Evolutionary conservation across 1,284 basidiomycete genomes (phyloP).

Genomic region (Apiotrichum mycotoxinovorans): DNA sequence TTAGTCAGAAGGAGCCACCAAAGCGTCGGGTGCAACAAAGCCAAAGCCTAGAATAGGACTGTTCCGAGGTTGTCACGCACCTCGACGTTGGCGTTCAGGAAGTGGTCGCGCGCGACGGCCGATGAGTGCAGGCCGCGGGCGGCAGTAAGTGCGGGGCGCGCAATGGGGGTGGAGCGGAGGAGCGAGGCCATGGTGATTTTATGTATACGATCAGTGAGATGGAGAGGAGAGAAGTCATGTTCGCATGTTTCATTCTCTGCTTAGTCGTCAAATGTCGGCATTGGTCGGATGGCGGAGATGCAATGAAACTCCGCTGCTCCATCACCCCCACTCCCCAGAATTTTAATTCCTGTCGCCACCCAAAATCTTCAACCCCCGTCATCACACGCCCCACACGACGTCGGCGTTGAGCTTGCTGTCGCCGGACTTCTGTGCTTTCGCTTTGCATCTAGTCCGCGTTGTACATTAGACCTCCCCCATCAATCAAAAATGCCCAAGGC

Average conservation of each 20-base stretch:
- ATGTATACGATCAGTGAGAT: not conserved
- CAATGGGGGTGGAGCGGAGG: constrained; percentile 15
- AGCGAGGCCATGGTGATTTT: constrained; percentile 11
- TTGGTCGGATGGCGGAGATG: not conserved
- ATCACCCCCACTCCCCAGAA: not conserved
- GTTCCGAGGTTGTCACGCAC: constrained; percentile 17
- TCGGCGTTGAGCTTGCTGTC: too few species aligned
- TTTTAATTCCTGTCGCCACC: constrained; percentile 9
- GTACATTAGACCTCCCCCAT: not conserved
- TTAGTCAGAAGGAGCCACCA: too few species aligned
- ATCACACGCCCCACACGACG: constrained; percentile 2
- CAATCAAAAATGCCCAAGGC: constrained; percentile 39
- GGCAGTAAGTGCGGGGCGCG: not conserved
- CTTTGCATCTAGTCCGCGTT: not conserved
- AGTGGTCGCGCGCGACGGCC: constrained; percentile 30
- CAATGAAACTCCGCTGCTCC: not conserved
- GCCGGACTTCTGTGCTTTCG: too few species aligned
- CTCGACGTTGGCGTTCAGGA: constrained; percentile 31
- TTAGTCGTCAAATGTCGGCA: too few species aligned
- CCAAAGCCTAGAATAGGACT: too few species aligned
- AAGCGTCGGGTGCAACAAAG: too few species aligned
- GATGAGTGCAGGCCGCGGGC: constrained; percentile 19
- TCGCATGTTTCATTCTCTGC: too few species aligned
- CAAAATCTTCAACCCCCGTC: constrained; percentile 11
- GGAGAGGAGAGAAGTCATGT: not conserved